Evolutionary conservation across 768 basidiomycete species (phyloP).

Genomic region (Tylopilus subfusipes): DNA sequence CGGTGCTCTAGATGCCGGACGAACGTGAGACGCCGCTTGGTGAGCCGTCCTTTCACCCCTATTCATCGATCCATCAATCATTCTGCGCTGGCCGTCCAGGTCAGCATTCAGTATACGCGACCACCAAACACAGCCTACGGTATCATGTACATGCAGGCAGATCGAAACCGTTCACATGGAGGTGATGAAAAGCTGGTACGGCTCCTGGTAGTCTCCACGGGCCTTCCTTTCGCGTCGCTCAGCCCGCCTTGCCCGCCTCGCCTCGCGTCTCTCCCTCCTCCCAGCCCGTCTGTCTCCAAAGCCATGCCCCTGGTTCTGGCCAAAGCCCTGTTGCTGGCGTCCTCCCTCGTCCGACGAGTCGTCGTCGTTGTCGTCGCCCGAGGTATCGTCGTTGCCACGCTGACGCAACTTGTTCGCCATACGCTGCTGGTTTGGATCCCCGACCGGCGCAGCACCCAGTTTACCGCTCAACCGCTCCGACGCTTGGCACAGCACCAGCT

Average conservation of each 20-base stretch:
- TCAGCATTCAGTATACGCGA: too few species aligned
- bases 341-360: background rate
- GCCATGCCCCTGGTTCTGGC: background rate
- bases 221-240: slow-evolving; percentile 20
- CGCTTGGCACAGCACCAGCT: slow-evolving; percentile 37
- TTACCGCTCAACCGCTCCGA: slow-evolving; percentile 29
- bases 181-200: slow-evolving; percentile 24
- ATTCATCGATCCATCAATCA: too few species aligned
- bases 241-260: slow-evolving; percentile 4
- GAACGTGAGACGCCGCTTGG: too few species aligned
- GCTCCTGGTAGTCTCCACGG: slow-evolving; percentile 11
- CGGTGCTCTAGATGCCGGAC: too few species aligned
- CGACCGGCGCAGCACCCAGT: slow-evolving; percentile 19
- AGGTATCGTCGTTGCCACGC: background rate
- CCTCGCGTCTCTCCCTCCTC: slow-evolving; percentile 14
- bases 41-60: too few species aligned
- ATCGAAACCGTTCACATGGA: background rate
- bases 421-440: slow-evolving; percentile 18
- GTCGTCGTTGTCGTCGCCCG: too few species aligned
- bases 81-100: too few species aligned
- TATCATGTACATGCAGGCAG: background rate
- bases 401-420: slow-evolving; percentile 20
- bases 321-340: background rate
- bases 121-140: background rate
- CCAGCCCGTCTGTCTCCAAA: background rate